Base-by-base conservation (phyloP, 1,284 basidiomycete species). In the Ceratobasidium papillatum region DNA sequence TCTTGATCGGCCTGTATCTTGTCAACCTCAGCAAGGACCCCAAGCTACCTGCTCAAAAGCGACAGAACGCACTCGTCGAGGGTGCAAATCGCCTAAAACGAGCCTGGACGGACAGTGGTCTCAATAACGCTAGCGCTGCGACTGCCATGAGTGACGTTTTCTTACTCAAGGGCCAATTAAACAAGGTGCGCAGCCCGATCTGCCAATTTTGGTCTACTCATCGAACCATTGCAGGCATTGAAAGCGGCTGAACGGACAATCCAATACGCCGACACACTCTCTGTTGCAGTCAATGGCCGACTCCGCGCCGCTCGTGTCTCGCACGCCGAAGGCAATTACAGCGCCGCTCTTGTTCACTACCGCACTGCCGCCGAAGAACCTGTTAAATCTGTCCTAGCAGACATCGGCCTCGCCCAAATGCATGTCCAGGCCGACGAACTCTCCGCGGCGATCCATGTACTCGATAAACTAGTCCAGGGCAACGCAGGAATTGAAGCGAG, bases 221-320 rank as follows among this genome's bases (percentile, higher is more conserved):
- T 22, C 27, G 19, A 19, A 11, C 2, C 74, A 19, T 65, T 14
- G 25, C 68, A 95, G 89, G 94, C 94, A 0, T 83, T 95, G 69
- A 98, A 98, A 84, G 85, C 98, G 19, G 95, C 95, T 3, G 96
- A 98, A 80, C 88, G 95, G 64, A 93, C 95, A 0, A 90, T 98
- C 45, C 95, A 98, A 81, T 97, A 93, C 80, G 92, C 95, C 0
- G 95, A 98, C 78, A 94, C 94, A 0, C 86, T 93, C 66, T 88
- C 92, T 0, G 82, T 92, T 64, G 86, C 93, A 59, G 91, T 87
- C n/a, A 94, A 92, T 80, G 94, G 89, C 32, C 93, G 91, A 82
- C 84, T 95, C 72, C 85, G 92, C 77, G 89, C 90, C 17, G 96
- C 90, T 0, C 88, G 95, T 19, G 89, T 94, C 17, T 88, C 91